Base-by-base conservation (phyloP, 768 basidiomycete genomes). In the Chalciporus chontae region DNA sequence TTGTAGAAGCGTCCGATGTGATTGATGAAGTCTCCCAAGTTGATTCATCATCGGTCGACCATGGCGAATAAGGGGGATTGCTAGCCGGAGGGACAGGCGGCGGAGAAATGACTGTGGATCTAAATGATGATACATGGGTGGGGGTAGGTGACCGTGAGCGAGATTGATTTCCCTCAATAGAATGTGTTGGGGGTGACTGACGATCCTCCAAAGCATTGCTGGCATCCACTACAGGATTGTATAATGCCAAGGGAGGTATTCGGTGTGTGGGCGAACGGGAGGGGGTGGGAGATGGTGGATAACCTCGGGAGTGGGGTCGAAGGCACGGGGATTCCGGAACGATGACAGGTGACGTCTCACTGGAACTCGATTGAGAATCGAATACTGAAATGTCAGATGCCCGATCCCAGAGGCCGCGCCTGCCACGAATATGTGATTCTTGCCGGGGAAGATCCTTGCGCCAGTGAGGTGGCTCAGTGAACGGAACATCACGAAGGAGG, bases 1-100 rank as follows among this genome's bases (percentile, higher is more conserved):
- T 79, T 10, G 80, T 80, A 14, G 85, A 84, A 8, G 78, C 72
- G 8, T 81, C 77, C 3, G 84, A 85, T 1, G 78, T 76, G 13
- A 71, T 73, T 15, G 87, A 89, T 27, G 79, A 81, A 3, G 84
- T 80, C 53, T 88, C 87, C 84, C 85, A 88, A 32, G 77, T 77
- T 7, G 83, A 87, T 50, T 89, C 86, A 55, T 87, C 87, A 50
- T 89, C 87, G 3, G 84, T 86, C 14, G 84, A 80, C 82, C 83
- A 88, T 2, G 85, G 78, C 0, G 85, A 86, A 49, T 72, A 43
- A 11, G 64, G 67, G 32, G 49, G 59, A 46, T 34, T 41, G 14
- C 54, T 54, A 15, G 58, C 48, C 17, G 54, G 53, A 36, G 53
- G 50, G 31, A 43, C 54, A 46, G 47, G 47, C 36, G 47, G 56